Percentiles rank a stretch among this genome's conserved stretches.
phyloP scores from a whole-genome alignment of 2,329 filamentous ascomycete species.

The Zymoseptoria tritici region DNA sequence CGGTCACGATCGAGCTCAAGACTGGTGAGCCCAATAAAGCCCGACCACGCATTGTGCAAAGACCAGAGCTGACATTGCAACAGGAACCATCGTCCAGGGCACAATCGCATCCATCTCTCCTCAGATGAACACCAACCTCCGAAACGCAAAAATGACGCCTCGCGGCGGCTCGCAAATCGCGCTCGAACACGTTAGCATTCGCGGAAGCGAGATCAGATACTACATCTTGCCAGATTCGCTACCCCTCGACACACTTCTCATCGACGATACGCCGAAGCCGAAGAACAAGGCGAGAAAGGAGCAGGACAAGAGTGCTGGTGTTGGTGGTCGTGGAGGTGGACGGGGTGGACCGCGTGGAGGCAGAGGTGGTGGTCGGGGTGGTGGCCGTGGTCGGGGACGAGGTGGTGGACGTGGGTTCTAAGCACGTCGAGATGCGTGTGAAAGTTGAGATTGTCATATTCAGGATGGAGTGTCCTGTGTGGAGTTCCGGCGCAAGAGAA shows the following conservation, averaged over 20 bases:
- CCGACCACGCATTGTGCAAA: background rate
- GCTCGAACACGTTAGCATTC: constrained; percentile 93
- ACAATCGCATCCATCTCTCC: constrained; percentile 95
- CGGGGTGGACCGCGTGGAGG: constrained; percentile 40
- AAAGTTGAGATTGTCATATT: background rate
- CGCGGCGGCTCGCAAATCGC: constrained; percentile 79
- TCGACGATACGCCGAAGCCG: constrained; percentile 94
- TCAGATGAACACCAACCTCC: constrained; percentile 96
- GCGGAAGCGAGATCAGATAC: constrained; percentile 92
- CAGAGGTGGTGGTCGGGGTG: constrained; percentile 38
- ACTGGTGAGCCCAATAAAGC: constrained; percentile 59
- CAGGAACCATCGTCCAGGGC: constrained; percentile 91
- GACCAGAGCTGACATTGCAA: constrained; percentile 3
- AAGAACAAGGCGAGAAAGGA: constrained; percentile 99
- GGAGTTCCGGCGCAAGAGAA: background rate
- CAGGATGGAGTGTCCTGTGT: no score
- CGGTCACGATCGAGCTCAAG: constrained; percentile 95
- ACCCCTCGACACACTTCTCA: constrained; percentile 86
- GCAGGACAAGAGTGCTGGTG: constrained; percentile 37
- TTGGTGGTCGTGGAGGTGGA: constrained; percentile 38
- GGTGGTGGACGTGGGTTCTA: constrained; percentile 24
- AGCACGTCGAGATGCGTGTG: background rate
- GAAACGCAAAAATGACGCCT: constrained; percentile 92
- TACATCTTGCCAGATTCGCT: constrained; percentile 94
- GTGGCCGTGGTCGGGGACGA: constrained; percentile 32